phyloP scores from a whole-genome alignment of 805 yeast genomes.

The Starmerella geochares region DNA sequence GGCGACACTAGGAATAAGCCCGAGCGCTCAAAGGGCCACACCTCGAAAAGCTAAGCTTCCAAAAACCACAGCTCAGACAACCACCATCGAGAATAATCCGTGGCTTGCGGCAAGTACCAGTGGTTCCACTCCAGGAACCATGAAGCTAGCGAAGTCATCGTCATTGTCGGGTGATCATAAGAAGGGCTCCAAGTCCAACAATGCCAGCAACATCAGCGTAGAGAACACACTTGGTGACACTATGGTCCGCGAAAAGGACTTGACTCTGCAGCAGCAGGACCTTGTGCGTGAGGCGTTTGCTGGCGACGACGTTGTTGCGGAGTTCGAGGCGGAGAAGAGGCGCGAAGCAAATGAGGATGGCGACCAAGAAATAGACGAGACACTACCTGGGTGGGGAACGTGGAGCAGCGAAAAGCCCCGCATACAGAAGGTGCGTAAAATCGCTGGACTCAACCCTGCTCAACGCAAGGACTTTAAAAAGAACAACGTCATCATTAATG shows the following conservation, averaged over 20 bases:
- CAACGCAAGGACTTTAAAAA: conserved; percentile 68
- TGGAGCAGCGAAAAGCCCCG: conserved; percentile 71
- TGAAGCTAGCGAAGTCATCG: conserved; percentile 9
- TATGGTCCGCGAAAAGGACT: conserved; percentile 26
- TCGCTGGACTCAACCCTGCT: conserved; percentile 66
- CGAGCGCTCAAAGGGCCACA: not conserved
- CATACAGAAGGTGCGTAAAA: conserved; percentile 56
- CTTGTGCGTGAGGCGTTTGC: conserved; percentile 89
- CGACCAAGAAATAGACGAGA: conserved; percentile 73
- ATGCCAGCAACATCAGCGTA: conserved; percentile 14
- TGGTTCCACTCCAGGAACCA: conserved; percentile 7
- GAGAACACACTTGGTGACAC: conserved; percentile 22
- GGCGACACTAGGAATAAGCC: not conserved
- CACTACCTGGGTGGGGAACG: conserved; percentile 96
- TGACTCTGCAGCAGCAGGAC: conserved; percentile 37
- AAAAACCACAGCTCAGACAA: not conserved
- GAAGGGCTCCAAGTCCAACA: conserved; percentile 26
- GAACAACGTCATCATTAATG: conserved; percentile 81
- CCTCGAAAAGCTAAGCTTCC: not conserved
- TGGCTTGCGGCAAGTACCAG: conserved; percentile 13
- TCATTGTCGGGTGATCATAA: too few relatives aligned
- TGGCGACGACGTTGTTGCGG: conserved; percentile 84
- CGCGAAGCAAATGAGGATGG: conserved; percentile 63
- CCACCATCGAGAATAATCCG: conserved; percentile 10
- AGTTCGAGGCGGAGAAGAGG: conserved; percentile 69